Percentiles rank a stretch among this genome's conserved stretches.
phyloP scores from a whole-genome alignment of 176 grass and related monocot species.

The Avena eriantha region DNA sequence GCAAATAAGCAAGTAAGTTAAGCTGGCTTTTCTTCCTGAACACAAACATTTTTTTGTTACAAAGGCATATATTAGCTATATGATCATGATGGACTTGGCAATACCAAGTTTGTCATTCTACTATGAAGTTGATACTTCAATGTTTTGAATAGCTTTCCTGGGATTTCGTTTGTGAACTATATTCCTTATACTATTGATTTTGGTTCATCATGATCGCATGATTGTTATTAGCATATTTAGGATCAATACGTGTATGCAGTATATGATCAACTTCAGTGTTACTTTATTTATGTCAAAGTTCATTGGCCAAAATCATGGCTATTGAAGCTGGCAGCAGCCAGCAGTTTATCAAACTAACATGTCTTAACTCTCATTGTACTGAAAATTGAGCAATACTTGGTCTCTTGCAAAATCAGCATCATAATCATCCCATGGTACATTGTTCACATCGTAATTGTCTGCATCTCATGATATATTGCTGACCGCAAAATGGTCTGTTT shows the following conservation, averaged over 20 bases:
- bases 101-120: conserved; percentile 20
- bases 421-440: conserved; percentile 4
- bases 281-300: neutral
- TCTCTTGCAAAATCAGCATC: neutral
- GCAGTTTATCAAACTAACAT: conserved; percentile 19
- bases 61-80: conserved; percentile 25
- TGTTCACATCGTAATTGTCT: conserved; percentile 6
- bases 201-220: neutral
- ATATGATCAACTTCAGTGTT: conserved; percentile 3
- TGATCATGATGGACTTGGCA: conserved; percentile 23
- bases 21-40: conserved; percentile 30
- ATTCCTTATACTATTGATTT: conserved; percentile 37
- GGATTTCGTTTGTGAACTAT: neutral
- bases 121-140: conserved; percentile 32
- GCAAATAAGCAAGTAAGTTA: conserved; percentile 46
- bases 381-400: conserved; percentile 3
- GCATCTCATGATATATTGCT: conserved; percentile 16
- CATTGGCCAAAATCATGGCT: conserved; percentile 6
- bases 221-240: neutral
- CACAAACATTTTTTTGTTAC: neutral
- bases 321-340: neutral
- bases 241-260: conserved; percentile 13
- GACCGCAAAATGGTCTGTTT: conserved; percentile 24
- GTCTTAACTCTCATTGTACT: neutral
- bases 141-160: conserved; percentile 13